These are phyloP conservation scores for Peronospora destructor DNA, from an alignment of 352 stramenopile species.

Conservation along the genomic window DNA sequence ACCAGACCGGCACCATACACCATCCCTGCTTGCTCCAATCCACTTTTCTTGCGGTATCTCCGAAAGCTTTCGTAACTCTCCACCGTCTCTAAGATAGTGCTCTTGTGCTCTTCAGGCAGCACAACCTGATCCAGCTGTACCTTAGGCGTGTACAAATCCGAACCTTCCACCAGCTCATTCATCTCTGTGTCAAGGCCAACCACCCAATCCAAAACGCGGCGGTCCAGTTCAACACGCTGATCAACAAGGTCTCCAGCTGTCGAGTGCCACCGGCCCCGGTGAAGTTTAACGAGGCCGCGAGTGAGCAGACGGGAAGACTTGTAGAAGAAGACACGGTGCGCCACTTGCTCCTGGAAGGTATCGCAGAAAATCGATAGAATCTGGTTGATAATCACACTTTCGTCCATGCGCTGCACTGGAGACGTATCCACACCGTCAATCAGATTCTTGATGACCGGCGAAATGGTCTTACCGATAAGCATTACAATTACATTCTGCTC, in stretches of 20 bases:
- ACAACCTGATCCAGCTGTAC: slow-evolving; percentile 80
- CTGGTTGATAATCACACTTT: slow-evolving; percentile 87
- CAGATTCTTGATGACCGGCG: slow-evolving; percentile 83
- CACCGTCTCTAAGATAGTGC: slow-evolving; percentile 70
- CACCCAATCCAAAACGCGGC: slow-evolving; percentile 81
- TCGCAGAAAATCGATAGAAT: slow-evolving; percentile 85
- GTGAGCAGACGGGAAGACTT: slow-evolving; percentile 75
- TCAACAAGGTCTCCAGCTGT: slow-evolving; percentile 81
- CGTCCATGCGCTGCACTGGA: slow-evolving; percentile 82
- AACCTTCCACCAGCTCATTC: slow-evolving; percentile 86
- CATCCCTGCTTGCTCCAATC: slow-evolving; percentile 61
- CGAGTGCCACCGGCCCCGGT: slow-evolving; percentile 77
- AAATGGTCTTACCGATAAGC: slow-evolving; percentile 87
- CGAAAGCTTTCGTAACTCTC: slow-evolving; percentile 80
- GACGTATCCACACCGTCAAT: slow-evolving; percentile 81
- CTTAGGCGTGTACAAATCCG: slow-evolving; percentile 81
- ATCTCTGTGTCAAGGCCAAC: slow-evolving; percentile 85
- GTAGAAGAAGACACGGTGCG: slow-evolving; percentile 85
- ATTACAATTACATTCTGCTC: slow-evolving; percentile 88
- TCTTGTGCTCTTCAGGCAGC: slow-evolving; percentile 78
- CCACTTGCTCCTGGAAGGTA: slow-evolving; percentile 84
- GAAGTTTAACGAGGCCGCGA: slow-evolving; percentile 73
- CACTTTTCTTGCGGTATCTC: slow-evolving; percentile 71
- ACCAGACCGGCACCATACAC: slow-evolving; percentile 74
- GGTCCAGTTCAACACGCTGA: slow-evolving; percentile 79